Evolutionary conservation across 129 eudicot genomes (phyloP), one percentile per base, ranked within the genome.

Genomic region (Solidago caesia): DNA sequence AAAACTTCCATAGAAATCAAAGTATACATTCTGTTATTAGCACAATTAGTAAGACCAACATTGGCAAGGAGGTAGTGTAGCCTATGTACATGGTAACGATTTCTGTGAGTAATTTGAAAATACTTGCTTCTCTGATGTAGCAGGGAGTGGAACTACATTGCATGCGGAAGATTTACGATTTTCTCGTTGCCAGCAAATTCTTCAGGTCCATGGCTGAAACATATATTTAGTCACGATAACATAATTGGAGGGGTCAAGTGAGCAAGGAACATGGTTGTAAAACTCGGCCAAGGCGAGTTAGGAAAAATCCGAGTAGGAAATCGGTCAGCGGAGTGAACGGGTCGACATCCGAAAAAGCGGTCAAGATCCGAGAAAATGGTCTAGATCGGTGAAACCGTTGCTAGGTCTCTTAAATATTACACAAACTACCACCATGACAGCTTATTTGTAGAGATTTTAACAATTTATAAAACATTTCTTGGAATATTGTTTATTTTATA

Each of bases 171-270:
- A 84, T 91, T 78, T 67, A 85, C 48, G 33, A 53, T 64, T 75
- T 84, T 86, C 51, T 88, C 90, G 29, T 75, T 84, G 41, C 80
- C 70, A 57, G 81, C 72, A 72, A 76, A 83, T 79, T 83, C 89
- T 74, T 91, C 97, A 0, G 91, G 88, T 8, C 97, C 97, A 74
- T 91, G 87, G 88, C 97, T 91, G 95, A 83, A 84, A 39, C 72
- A 70, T 43, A 49, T 47, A 21, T 21, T 21, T 21, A 21, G 21
- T 21, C 21, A 21, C 21, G 67, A 33, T 33, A 33, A 3, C 39
- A 33, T 33, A 33, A 33, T 33, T 33, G 39, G 39, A 33, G 39
- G 39, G 39, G 39, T 33, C 39, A 33, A 33, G 39, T 2, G 39
- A 33, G 3, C 2, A 33, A 3, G 39, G 39, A 33, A 33, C 39